These are phyloP conservation scores for Myrica gale DNA, from an alignment of 306 rosid genomes.

Conservation along the genomic window DNA sequence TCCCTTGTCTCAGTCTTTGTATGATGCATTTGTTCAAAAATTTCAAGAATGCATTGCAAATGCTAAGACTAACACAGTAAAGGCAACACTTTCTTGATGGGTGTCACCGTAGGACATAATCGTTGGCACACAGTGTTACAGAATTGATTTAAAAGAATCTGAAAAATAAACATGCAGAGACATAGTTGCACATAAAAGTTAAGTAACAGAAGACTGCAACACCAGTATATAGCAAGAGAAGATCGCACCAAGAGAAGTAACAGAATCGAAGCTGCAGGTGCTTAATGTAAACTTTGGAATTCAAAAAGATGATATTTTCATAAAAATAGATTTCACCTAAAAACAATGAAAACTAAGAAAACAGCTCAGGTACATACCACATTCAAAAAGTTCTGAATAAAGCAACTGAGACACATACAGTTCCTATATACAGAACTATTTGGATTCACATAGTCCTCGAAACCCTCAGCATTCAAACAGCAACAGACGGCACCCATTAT, in stretches of 20 bases:
- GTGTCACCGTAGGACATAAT: not conserved
- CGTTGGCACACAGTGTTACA: not conserved
- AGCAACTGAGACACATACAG: conserved; percentile 75
- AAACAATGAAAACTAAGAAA: conserved; percentile 1
- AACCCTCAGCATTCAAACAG: conserved; percentile 63
- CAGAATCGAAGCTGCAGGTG: not conserved
- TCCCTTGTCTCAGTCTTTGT: not conserved
- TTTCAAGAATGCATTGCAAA: not conserved
- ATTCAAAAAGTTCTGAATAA: conserved; percentile 61
- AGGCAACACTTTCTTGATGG: not conserved
- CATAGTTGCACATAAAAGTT: conserved; percentile 15
- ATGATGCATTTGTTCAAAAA: not conserved
- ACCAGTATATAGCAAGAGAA: conserved; percentile 5
- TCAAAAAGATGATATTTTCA: not conserved
- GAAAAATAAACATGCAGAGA: not conserved
- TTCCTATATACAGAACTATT: conserved; percentile 68
- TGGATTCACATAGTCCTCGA: conserved; percentile 86
- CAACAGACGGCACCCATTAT: conserved; percentile 94
- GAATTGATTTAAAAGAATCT: not conserved
- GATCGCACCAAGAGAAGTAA: conserved; percentile 8
- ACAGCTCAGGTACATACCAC: conserved; percentile 49
- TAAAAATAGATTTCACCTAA: too few relatives aligned
- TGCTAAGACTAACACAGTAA: not conserved
- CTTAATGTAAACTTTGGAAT: conserved; percentile 10
- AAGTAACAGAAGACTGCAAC: conserved; percentile 11